phyloP scores from a whole-genome alignment of 345 rosid species.

The Barbarea vulgaris region DNA sequence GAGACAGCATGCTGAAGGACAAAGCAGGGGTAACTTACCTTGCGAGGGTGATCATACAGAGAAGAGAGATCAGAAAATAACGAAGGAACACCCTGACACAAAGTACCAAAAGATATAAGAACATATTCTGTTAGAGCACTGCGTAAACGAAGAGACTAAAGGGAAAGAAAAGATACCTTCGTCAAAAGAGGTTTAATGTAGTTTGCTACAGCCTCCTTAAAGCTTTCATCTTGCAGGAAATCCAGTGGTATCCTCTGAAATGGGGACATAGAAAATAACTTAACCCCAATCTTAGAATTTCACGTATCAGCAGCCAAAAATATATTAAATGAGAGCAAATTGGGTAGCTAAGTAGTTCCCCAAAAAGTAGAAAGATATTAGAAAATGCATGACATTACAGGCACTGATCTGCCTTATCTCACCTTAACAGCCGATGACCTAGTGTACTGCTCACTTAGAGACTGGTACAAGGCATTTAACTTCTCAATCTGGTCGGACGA shows the following conservation, averaged over 20 bases:
- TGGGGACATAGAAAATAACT: slow-evolving; percentile 22
- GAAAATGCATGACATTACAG: slow-evolving; percentile 1
- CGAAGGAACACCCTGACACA: slow-evolving; percentile 91
- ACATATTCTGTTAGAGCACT: slow-evolving; percentile 6
- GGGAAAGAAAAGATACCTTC: slow-evolving; percentile 54
- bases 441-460: slow-evolving; percentile 66
- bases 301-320: slow-evolving; percentile 6
- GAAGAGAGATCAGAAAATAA: slow-evolving; percentile 96
- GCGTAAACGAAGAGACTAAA: slow-evolving; percentile 11
- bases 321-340: not conserved
- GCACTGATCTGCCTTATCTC: slow-evolving; percentile 23
- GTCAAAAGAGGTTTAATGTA: slow-evolving; percentile 86
- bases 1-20: slow-evolving; percentile 17
- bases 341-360: slow-evolving; percentile 6
- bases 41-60: slow-evolving; percentile 74
- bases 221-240: slow-evolving; percentile 83
- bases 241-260: slow-evolving; percentile 93
- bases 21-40: slow-evolving; percentile 56
- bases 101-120: slow-evolving; percentile 30
- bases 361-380: not conserved
- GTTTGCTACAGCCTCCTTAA: slow-evolving; percentile 75
- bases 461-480: slow-evolving; percentile 76
- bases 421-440: slow-evolving; percentile 99
- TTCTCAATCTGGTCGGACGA: slow-evolving; percentile 75
- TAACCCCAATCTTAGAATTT: not conserved